Conservation (phyloP, 2,329 filamentous ascomycete species). For the Fusarium veterinarium region DNA sequence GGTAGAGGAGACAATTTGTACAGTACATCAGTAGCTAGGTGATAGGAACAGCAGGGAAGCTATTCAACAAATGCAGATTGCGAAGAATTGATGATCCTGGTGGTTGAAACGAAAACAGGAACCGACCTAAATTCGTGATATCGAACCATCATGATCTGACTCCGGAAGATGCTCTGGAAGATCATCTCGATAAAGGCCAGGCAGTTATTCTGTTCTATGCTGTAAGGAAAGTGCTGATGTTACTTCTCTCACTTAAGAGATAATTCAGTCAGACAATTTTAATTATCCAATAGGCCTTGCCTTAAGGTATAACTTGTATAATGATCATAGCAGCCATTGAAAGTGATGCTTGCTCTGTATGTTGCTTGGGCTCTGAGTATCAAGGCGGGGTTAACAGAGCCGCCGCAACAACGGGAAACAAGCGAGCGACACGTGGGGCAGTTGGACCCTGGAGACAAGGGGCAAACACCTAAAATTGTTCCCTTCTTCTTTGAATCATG, state of each 20-base stretch:
- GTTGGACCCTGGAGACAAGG: slow-evolving; percentile 28
- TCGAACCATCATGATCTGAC: slow-evolving; percentile 46
- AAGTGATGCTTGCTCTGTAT: background rate
- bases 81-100: background rate
- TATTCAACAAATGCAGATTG: slow-evolving; percentile 4
- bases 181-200: background rate
- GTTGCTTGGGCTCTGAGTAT: background rate
- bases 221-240: background rate
- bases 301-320: background rate
- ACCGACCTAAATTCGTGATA: slow-evolving; percentile 27
- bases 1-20: background rate
- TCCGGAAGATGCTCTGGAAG: slow-evolving; percentile 18
- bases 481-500: background rate
- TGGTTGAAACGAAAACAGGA: background rate
- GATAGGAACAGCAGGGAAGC: background rate
- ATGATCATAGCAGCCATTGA: background rate
- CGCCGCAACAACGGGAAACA: slow-evolving; percentile 19
- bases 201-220: too few species aligned
- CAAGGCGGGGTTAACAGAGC: slow-evolving; percentile 13
- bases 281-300: too few species aligned
- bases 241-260: background rate
- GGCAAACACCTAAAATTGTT: background rate
- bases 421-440: slow-evolving; percentile 32
- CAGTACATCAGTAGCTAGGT: background rate
- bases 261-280: background rate